Evolutionary conservation across 2,329 filamentous ascomycete genomes (phyloP), one percentile per base, ranked within the genome.

Genomic region (Apiospora sp.): DNA sequence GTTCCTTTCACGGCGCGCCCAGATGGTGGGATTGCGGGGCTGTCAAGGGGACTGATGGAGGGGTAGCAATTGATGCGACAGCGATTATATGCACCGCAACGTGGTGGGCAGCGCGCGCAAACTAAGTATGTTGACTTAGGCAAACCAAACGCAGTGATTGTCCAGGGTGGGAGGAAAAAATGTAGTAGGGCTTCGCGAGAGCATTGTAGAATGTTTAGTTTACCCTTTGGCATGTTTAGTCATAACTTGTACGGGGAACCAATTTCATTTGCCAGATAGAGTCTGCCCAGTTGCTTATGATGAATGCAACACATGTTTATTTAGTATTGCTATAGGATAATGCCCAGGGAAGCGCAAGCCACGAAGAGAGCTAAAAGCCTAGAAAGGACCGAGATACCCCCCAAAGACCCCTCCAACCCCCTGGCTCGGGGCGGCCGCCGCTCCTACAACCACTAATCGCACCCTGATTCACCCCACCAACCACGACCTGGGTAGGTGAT

Each of bases 1-100:
- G 54, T 61, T 30, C 30, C 54, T 34, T 61, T 34, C 54, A 22
- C 30, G 30, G 19, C 27, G 54, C 27, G 54, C 27, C 30, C 54
- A 22, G 54, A 30, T 61, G 27, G 54, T 61, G 16, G 54, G 54
- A 80, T 81, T 7, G 37, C 43, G 48, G 58, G 58, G 58, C 34
- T 51, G 13, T 51, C n/a, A n/a, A 61, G 30, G 30, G 34, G 22
- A 37, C 27, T 37, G 54, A 61, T 61, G 54, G 54, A 34, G 27
- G 27, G 54, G 30, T 61, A 12, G 14, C 30, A 61, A 34, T 30
- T 37, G 54, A 16, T 61, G 54, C 54, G 30, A 34, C 19, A 61
- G 30, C 54, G 54, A 37, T 30, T 22, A 19, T 58, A 19, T 22
- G 54, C 27, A 37, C 46, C 22, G 16, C 44, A 22, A 22, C 46